These are phyloP conservation scores for Acacia acuminata DNA, from an alignment of 306 rosid genomes.

Conservation along the genomic window DNA sequence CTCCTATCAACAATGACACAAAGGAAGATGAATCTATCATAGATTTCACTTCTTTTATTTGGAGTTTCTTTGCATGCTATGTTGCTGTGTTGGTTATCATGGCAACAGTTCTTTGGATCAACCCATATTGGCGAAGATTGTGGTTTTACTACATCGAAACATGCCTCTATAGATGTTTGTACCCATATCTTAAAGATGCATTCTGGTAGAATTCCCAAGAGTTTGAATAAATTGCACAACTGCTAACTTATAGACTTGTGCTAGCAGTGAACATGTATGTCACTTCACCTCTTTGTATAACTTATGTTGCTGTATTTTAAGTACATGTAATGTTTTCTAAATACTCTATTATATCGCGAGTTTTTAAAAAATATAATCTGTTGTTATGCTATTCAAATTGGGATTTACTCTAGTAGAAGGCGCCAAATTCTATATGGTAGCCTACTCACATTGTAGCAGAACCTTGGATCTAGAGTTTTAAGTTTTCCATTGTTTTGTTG, in stretches of 20 bases:
- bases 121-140: neutral
- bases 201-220: neutral
- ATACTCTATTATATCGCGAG: too few relatives aligned
- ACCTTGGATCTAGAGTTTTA: too few relatives aligned
- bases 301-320: too few relatives aligned
- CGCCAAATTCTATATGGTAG: too few relatives aligned
- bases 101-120: conserved; percentile 6
- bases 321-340: too few relatives aligned
- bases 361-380: too few relatives aligned
- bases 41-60: neutral
- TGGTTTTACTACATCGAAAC: conserved; percentile 2
- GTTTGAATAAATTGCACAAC: neutral
- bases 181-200: neutral
- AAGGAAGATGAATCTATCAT: neutral
- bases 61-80: conserved; percentile 12
- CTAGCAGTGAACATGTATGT: neutral
- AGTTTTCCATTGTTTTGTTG: too few relatives aligned
- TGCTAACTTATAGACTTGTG: neutral
- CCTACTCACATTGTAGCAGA: too few relatives aligned
- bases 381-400: neutral
- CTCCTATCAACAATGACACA: neutral
- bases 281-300: neutral
- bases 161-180: neutral
- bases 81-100: neutral
- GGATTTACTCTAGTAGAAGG: too few relatives aligned